Percentiles rank a stretch among this genome's conserved stretches.
Evolutionary conservation across 805 yeast genomes (phyloP).

Genomic region (Wickerhamomyces mucosus): DNA sequence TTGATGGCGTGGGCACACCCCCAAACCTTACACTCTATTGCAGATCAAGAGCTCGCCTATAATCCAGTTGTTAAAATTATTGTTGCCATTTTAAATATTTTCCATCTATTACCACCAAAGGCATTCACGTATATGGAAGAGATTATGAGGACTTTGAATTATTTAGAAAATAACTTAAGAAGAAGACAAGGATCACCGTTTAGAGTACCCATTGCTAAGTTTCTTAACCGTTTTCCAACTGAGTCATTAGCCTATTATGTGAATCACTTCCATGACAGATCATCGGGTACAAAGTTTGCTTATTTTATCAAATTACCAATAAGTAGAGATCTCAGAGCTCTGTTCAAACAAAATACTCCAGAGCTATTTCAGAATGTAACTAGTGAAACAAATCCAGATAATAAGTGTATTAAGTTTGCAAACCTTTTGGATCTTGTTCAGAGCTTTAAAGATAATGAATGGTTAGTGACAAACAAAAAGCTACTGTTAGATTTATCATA

Average conservation of each 20-base stretch:
- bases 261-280: constrained; percentile 53
- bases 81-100: constrained; percentile 82
- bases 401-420: constrained; percentile 55
- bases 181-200: constrained; percentile 85
- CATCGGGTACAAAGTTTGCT: constrained; percentile 55
- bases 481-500: constrained; percentile 33
- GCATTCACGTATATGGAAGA: constrained; percentile 91
- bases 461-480: constrained; percentile 48
- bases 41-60: constrained; percentile 71
- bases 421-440: constrained; percentile 60
- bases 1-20: constrained; percentile 94
- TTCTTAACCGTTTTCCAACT: constrained; percentile 70
- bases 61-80: constrained; percentile 81
- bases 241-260: constrained; percentile 66
- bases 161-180: constrained; percentile 73
- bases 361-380: constrained; percentile 37
- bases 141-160: constrained; percentile 63
- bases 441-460: constrained; percentile 45
- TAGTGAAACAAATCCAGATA: constrained; percentile 41
- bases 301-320: constrained; percentile 49
- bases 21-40: constrained; percentile 58
- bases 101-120: constrained; percentile 84
- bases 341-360: constrained; percentile 43
- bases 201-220: constrained; percentile 82
- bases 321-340: constrained; percentile 46